Conservation (phyloP, 2,329 filamentous ascomycete genomes). For the Phoma sp. region DNA sequence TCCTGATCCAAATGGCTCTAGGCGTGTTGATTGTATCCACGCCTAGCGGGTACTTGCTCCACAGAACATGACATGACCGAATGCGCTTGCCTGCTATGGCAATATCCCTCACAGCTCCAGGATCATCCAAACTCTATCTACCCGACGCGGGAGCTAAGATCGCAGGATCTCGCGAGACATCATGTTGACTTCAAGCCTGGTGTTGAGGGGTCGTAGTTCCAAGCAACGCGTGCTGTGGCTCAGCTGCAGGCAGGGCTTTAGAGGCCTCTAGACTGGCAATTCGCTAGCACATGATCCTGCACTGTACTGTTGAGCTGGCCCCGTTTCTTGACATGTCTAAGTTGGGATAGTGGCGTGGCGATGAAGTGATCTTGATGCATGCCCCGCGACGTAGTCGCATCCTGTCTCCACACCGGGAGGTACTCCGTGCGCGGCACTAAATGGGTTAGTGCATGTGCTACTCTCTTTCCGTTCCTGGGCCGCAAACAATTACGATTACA, state of each 20-base stretch:
- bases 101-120: conserved; percentile 25
- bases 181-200: conserved; percentile 17
- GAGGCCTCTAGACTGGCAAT: background rate
- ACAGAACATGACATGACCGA: conserved; percentile 23
- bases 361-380: conserved; percentile 25
- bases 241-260: background rate
- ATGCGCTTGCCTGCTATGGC: conserved; percentile 18
- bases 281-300: background rate
- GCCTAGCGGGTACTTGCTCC: conserved; percentile 14
- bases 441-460: conserved; percentile 25
- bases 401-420: conserved; percentile 18
- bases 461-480: conserved; percentile 24
- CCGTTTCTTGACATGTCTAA: conserved; percentile 2
- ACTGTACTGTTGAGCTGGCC: conserved; percentile 8
- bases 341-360: conserved; percentile 14
- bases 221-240: conserved; percentile 9
- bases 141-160: conserved; percentile 43
- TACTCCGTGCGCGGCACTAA: conserved; percentile 26
- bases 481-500: conserved; percentile 26
- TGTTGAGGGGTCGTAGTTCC: conserved; percentile 5
- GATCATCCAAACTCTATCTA: conserved; percentile 42
- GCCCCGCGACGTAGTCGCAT: conserved; percentile 23
- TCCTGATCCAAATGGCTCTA: conserved; percentile 37
- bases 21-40: conserved; percentile 11
- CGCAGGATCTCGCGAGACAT: conserved; percentile 37